Evolutionary conservation across 78 protist genomes (phyloP).

Genomic region (Tieghemostelium lacteum): DNA sequence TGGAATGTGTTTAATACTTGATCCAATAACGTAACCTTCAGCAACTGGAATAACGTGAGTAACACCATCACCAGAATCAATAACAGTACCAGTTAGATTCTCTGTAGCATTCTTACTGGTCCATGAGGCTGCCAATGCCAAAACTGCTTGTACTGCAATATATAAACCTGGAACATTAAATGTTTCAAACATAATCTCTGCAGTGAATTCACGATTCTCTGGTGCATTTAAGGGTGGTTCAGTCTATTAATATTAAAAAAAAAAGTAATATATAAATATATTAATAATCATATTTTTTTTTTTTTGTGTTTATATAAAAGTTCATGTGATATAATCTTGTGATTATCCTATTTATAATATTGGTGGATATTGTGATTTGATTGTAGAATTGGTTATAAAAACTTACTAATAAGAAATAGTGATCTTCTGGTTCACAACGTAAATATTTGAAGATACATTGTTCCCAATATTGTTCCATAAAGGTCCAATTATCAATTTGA

Average conservation of each 20-base stretch:
- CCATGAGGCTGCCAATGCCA: slow-evolving; percentile 98
- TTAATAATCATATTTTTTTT: neutral
- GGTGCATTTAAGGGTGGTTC: slow-evolving; percentile 99
- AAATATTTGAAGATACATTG: slow-evolving; percentile 98
- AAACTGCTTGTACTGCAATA: slow-evolving; percentile 99
- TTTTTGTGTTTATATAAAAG: neutral
- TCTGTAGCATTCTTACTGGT: slow-evolving; percentile 75
- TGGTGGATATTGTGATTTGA: neutral
- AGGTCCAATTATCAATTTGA: slow-evolving; percentile 97
- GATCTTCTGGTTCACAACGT: slow-evolving; percentile 99
- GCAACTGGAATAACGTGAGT: slow-evolving; percentile 99
- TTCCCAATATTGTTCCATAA: slow-evolving; percentile 99
- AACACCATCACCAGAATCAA: slow-evolving; percentile 99
- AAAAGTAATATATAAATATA: too few species aligned
- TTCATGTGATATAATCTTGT: neutral
- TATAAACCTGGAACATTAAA: slow-evolving; percentile 98
- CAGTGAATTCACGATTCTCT: slow-evolving; percentile 99
- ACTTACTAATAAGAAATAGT: slow-evolving; percentile 92
- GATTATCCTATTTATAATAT: too few species aligned
- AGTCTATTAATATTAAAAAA: slow-evolving; percentile 84
- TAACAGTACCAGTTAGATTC: slow-evolving; percentile 97
- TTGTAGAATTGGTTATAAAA: too few species aligned
- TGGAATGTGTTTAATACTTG: slow-evolving; percentile 97
- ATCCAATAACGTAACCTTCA: slow-evolving; percentile 98
- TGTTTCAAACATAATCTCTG: slow-evolving; percentile 99